Evolutionary conservation across 495 filamentous ascomycete genomes (phyloP), one percentile per base, ranked within the genome.

Genomic region (Letharia columbiana): DNA sequence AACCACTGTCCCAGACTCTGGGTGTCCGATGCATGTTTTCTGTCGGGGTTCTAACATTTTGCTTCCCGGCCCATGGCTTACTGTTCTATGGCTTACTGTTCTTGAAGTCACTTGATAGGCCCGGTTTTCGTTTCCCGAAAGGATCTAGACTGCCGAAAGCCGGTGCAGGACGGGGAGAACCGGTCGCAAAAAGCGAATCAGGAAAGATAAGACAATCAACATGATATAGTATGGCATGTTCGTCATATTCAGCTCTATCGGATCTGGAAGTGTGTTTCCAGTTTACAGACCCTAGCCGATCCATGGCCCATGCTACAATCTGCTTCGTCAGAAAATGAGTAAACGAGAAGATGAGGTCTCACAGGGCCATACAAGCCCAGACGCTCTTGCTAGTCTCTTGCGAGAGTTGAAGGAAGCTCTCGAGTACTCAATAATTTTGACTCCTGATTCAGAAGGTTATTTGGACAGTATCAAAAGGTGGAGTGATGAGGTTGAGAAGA

Each of bases 391-490:
- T 13, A 56, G 35, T 31, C 35, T 65, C 35, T 33, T 58, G 15
- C 35, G 37, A 9, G 52, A 65, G 23, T 33, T 65, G 13, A 35
- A 40, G 40, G 5, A 17, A 60, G 20, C 63, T 58, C 63, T 65
- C 11, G 33, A 41, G 23, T 18, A n/a, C 23, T 49, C 63, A 12
- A 58, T 40, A 12, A 31, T 60, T 23, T 42, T 65, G 28, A 60
- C 52, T 7, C 63, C 52, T 31, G 52, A 60, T 42, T 59, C 63
- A 45, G 49, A 65, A 47, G 63, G 52, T n/a, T 65, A 65, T 42
- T 10, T 37, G 35, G 63, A 65, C 15, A 65, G 49, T 15, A 59
- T 65, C 1, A 65, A 65, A 42, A 33, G 63, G 39, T 65, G 63
- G 63, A 57, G 49, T n/a, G 52, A 65, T 44, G 35, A 20, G n/a